These are phyloP conservation scores for Colletotrichum cereale DNA, from an alignment of 2,329 filamentous ascomycete species.

Conservation along the genomic window DNA sequence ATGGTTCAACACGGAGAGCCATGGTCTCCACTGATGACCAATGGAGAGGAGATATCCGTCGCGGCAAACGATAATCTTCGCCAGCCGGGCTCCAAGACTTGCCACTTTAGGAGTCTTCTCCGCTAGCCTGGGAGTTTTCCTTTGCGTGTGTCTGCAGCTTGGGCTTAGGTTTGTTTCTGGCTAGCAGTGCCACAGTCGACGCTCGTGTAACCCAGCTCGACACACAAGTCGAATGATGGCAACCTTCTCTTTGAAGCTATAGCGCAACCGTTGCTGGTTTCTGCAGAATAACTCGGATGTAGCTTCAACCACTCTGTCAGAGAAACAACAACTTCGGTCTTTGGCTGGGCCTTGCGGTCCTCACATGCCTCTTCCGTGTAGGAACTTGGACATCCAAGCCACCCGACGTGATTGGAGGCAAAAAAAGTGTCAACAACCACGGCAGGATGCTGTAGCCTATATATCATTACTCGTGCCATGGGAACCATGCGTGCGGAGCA, in stretches of 20 bases:
- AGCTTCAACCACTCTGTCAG: not conserved
- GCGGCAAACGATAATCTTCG: conserved; percentile 1
- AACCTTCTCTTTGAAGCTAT: not conserved
- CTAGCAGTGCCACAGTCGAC: not conserved
- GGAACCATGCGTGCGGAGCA: not conserved
- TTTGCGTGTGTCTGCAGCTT: no score
- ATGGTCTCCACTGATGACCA: not conserved
- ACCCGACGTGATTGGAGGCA: not conserved
- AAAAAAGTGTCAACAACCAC: not conserved
- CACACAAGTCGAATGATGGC: not conserved
- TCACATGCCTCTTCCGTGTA: not conserved
- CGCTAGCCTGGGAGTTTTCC: not conserved
- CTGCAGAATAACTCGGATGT: not conserved
- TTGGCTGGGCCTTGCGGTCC: not conserved
- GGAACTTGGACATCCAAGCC: not conserved
- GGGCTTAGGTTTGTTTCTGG: not conserved
- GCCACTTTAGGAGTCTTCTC: conserved; percentile 6
- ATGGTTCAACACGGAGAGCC: not conserved
- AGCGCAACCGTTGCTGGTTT: not conserved
- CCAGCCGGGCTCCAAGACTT: not conserved
- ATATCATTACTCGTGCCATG: not conserved
- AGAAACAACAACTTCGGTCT: not conserved
- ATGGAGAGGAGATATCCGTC: not conserved
- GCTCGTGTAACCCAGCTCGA: not conserved
- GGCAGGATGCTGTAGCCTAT: not conserved